A percentile compares a stretch with the other conserved stretches of the same genome.
phyloP scores from a whole-genome alignment of 2,329 filamentous ascomycete genomes.

The Alternaria sp. region DNA sequence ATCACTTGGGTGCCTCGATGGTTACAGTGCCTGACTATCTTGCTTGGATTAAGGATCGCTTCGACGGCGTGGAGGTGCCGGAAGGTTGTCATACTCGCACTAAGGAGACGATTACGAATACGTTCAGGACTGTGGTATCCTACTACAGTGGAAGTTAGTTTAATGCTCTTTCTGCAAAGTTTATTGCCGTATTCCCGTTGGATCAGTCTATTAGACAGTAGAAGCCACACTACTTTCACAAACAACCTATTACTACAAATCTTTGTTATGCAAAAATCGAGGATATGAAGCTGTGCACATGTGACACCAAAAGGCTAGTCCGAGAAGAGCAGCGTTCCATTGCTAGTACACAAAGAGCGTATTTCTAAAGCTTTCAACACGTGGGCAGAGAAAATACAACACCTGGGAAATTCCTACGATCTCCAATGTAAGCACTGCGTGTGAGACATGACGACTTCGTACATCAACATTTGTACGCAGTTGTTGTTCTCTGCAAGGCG shows the following conservation, averaged over 20 bases:
- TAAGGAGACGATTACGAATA: background rate
- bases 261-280: background rate
- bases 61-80: background rate
- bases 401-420: background rate
- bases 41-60: background rate
- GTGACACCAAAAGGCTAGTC: background rate
- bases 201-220: fast-evolving
- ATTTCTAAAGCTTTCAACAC: background rate
- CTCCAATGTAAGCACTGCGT: background rate
- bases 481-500: background rate
- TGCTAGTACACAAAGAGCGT: background rate
- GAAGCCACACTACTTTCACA: background rate
- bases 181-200: fast-evolving
- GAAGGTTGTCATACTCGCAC: background rate
- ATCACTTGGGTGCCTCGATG: background rate
- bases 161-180: background rate
- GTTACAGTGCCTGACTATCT: background rate
- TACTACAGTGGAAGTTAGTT: background rate
- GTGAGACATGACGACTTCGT: background rate
- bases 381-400: background rate
- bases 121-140: background rate
- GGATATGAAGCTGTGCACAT: background rate
- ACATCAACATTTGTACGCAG: background rate
- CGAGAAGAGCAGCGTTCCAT: background rate
- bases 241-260: fast-evolving